Conservation (phyloP, 176 grass and related monocot genomes). For the Oryza punctata region DNA sequence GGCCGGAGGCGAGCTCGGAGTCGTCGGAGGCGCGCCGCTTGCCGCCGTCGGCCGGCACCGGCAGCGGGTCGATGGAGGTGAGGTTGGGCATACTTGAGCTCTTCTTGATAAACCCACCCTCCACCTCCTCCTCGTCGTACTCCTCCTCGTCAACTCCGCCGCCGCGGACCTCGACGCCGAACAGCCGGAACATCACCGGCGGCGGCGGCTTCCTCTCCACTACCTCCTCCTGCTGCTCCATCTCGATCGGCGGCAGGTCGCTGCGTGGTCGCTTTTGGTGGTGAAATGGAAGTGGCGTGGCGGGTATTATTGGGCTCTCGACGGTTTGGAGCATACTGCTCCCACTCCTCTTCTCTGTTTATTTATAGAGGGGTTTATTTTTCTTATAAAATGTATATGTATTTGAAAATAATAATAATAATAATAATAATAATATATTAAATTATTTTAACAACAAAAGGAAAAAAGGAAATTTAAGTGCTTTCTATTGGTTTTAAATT, state of each 20-base stretch:
- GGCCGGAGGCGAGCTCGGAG: slow-evolving; percentile 35
- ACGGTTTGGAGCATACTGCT: slow-evolving; percentile 31
- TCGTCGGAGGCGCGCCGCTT: slow-evolving; percentile 66
- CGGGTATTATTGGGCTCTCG: neutral
- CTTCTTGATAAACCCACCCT: slow-evolving; percentile 44
- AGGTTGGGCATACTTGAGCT: slow-evolving; percentile 48
- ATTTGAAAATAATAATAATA: neutral
- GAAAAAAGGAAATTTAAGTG: too few species aligned
- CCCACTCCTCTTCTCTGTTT: neutral
- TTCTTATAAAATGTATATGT: neutral
- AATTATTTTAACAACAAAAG: neutral
- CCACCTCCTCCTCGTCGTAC: slow-evolving; percentile 31
- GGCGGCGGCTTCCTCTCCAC: neutral
- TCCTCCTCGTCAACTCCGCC: slow-evolving; percentile 17
- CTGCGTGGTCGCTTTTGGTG: slow-evolving; percentile 7
- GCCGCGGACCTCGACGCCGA: slow-evolving; percentile 49
- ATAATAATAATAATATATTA: too few species aligned
- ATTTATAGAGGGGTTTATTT: neutral
- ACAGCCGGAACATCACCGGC: slow-evolving; percentile 49
- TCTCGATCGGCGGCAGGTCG: neutral
- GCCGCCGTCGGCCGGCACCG: neutral
- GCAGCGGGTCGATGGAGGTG: neutral
- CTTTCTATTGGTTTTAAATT: neutral
- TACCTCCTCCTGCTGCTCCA: slow-evolving; percentile 23
- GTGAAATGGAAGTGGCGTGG: too few species aligned